These are phyloP conservation scores for Yarrowia divulgata DNA, from an alignment of 805 yeast genomes.

Conservation along the genomic window DNA sequence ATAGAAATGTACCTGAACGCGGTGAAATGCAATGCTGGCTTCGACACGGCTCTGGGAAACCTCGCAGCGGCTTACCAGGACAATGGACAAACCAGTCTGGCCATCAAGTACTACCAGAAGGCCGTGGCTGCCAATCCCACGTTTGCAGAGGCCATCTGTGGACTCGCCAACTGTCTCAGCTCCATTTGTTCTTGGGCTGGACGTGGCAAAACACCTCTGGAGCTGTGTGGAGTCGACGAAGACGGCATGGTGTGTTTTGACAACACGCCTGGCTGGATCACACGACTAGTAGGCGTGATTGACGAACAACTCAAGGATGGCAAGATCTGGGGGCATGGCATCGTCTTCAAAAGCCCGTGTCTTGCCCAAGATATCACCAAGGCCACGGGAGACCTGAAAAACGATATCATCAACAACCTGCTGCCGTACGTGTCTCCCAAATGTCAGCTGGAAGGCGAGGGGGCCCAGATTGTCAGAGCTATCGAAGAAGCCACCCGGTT, in stretches of 20 bases:
- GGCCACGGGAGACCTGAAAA: neutral
- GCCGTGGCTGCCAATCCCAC: slow-evolving; percentile 48
- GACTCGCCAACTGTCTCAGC: slow-evolving; percentile 48
- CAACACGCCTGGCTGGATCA: slow-evolving; percentile 7
- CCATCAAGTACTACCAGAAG: slow-evolving; percentile 47
- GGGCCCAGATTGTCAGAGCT: neutral
- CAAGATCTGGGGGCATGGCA: neutral
- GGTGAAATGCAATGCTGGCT: slow-evolving; percentile 47
- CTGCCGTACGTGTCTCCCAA: neutral
- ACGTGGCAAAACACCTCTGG: slow-evolving; percentile 47
- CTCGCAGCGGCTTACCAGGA: slow-evolving; percentile 50
- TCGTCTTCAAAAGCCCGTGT: neutral
- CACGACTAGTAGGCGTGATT: neutral
- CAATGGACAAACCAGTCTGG: slow-evolving; percentile 47
- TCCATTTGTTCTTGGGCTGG: slow-evolving; percentile 50
- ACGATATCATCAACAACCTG: neutral
- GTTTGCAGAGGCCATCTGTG: slow-evolving; percentile 49
- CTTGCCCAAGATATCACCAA: slow-evolving; percentile 1
- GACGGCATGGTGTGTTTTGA: slow-evolving; percentile 43
- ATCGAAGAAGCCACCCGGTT: slow-evolving; percentile 8
- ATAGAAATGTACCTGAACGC: slow-evolving; percentile 48
- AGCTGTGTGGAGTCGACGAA: slow-evolving; percentile 45
- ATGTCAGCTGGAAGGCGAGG: neutral
- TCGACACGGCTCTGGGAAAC: slow-evolving; percentile 49
- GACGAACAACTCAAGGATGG: slow-evolving; percentile 12